Evolutionary conservation across 2,329 filamentous ascomycete genomes (phyloP), one percentile per base, ranked within the genome.

Genomic region (Cercospora zeae-maydis): DNA sequence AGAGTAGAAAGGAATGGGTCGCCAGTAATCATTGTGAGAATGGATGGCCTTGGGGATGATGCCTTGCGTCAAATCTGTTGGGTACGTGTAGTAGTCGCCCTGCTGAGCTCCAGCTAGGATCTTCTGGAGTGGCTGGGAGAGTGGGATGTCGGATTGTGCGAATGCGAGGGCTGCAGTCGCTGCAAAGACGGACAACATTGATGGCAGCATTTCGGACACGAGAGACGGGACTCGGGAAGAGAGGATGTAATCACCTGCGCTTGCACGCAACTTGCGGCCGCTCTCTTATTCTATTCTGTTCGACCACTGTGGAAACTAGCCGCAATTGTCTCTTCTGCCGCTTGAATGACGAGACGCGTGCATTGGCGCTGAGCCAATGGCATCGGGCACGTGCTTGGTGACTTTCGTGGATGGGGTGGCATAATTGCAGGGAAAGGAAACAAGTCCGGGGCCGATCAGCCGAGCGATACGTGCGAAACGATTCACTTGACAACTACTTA

Each of bases 21-120:
- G 75, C 80, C 80, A 81, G 74, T 87, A 88, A 69, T 88, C 85
- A 72, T 88, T 88, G 71, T 86, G 82, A 33, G 79, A 82, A 72
- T 85, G 82, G 56, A 84, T 77, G 1, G 72, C 72, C 75, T 84
- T 85, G 42, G 85, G 85, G 31, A 86, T 70, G 64, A 88, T 85
- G 1, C 80, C 84, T 63, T 84, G 79, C 1, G 85, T 87, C 19
- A 88, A 77, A 69, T 85, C 83, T 0, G 85, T 88, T 0, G 85
- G 85, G 74, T 87, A 88, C 16, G 73, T 78, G 73, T 87, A 87
- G 19, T 82, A 76, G 9, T 79, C 75, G 52, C 78, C 80, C 21
- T 77, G 74, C 68, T 84, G 79, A 5, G 83, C 84, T 67, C 85
- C 81, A 59, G 79, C 76, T 57, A 87, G 72, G 57, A 87, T 83